Evolutionary conservation across 2,329 filamentous ascomycete genomes (phyloP).

Genomic region (Colletotrichum sp.): DNA sequence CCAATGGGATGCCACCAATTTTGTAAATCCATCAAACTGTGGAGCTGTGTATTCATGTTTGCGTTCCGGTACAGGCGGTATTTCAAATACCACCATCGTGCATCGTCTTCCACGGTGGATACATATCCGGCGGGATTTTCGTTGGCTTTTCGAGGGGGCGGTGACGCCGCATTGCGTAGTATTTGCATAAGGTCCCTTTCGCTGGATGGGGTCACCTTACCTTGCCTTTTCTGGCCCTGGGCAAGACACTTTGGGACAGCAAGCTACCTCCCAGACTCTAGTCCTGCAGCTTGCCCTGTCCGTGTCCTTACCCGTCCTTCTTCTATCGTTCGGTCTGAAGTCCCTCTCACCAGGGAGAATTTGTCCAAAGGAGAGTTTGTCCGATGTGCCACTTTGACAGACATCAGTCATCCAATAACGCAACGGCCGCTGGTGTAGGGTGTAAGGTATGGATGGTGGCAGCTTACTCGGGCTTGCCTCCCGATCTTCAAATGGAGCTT

Average conservation of each 20-base stretch:
- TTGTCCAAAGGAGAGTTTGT: neutral
- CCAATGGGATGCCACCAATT: neutral
- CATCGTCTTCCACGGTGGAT: neutral
- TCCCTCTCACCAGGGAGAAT: neutral
- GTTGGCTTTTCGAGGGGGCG: neutral
- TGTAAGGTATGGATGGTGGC: neutral
- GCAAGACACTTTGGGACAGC: neutral
- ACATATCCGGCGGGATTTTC: neutral
- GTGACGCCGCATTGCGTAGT: neutral
- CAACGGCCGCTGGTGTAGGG: neutral
- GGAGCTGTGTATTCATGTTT: neutral
- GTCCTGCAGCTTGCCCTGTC: neutral
- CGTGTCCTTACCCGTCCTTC: neutral
- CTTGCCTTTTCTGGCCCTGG: neutral
- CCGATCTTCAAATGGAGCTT: neutral
- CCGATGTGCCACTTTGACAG: neutral
- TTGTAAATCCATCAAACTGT: neutral
- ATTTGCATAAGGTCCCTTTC: neutral
- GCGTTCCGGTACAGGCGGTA: neutral
- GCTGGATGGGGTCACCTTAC: neutral
- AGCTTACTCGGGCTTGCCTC: neutral
- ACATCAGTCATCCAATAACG: neutral
- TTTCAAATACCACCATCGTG: conserved; percentile 5
- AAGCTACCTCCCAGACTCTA: neutral
- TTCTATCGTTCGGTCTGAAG: neutral